phyloP scores from a whole-genome alignment of 768 basidiomycete genomes.

The Cystofilobasidium capitatum region DNA sequence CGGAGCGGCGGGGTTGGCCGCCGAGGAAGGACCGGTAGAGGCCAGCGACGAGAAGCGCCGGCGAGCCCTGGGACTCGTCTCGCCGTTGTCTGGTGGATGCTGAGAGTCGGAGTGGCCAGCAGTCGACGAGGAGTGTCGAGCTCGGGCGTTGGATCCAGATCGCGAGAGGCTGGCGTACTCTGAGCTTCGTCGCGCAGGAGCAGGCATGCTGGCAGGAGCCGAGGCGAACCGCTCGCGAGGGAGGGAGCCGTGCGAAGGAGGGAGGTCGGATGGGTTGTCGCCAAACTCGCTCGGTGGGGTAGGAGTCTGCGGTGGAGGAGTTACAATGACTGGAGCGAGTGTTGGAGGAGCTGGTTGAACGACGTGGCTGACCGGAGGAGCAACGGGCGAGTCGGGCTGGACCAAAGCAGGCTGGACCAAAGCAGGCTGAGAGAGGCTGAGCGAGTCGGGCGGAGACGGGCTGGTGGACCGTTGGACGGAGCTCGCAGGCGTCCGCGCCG shows the following conservation, averaged over 20 bases:
- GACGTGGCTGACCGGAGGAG: background rate
- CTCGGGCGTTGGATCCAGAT: background rate
- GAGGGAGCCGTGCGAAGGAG: background rate
- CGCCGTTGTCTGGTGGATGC: background rate
- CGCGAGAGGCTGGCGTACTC: background rate
- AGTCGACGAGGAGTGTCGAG: background rate
- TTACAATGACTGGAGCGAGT: background rate
- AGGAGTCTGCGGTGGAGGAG: background rate
- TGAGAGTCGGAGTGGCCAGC: background rate
- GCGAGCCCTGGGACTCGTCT: background rate
- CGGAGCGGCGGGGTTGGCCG: background rate
- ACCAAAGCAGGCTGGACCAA: background rate
- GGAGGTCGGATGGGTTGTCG: background rate
- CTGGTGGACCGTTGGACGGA: background rate
- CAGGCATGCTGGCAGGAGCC: background rate
- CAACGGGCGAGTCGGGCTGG: background rate
- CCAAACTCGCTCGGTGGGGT: background rate
- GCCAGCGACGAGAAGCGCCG: background rate
- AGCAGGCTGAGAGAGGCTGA: background rate
- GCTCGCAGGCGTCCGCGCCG: background rate
- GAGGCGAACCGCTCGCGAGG: slow-evolving; percentile 3
- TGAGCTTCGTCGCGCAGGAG: background rate
- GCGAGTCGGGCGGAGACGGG: background rate
- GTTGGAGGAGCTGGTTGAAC: background rate
- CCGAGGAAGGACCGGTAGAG: background rate